These are phyloP conservation scores for Penicillium argentinense DNA, from an alignment of 495 filamentous ascomycete species.

Conservation along the genomic window DNA sequence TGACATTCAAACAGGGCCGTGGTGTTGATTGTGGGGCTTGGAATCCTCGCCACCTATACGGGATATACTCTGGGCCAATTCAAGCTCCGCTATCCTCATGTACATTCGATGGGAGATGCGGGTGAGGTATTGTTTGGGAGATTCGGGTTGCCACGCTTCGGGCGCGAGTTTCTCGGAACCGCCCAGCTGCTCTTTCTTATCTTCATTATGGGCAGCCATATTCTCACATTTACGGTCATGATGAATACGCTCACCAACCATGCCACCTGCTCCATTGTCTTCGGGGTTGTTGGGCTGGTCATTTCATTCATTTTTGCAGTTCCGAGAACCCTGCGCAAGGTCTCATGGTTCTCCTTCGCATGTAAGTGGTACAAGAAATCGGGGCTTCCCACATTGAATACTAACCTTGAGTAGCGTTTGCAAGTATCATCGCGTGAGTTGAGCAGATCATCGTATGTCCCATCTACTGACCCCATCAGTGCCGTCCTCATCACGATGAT, in stretches of 20 bases:
- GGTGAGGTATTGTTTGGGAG: conserved; percentile 60
- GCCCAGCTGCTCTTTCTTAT: conserved; percentile 64
- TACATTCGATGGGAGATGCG: conserved; percentile 67
- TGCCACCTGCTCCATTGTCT: conserved; percentile 62
- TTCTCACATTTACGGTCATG: conserved; percentile 64
- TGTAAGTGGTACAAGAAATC: no score
- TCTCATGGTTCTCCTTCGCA: conserved; percentile 57
- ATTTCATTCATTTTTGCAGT: conserved; percentile 60
- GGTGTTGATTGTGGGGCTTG: conserved; percentile 56
- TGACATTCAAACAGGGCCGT: conserved; percentile 20
- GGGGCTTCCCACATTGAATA: not conserved
- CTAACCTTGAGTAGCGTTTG: not conserved
- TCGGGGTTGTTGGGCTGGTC: conserved; percentile 58
- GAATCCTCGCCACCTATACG: conserved; percentile 55
- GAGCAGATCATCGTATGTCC: not conserved
- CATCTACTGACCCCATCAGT: conserved; percentile 55
- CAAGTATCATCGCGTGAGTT: not conserved
- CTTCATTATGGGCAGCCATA: conserved; percentile 71
- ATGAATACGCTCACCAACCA: conserved; percentile 60
- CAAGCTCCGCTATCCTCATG: conserved; percentile 34
- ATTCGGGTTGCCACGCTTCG: conserved; percentile 49
- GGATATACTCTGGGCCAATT: conserved; percentile 30
- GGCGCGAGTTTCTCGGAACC: conserved; percentile 58
- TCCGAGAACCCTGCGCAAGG: conserved; percentile 57
- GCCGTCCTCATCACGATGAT: conserved; percentile 71